Evolutionary conservation across 495 filamentous ascomycete species (phyloP), one percentile per base, ranked within the genome.

Genomic region (Massariosphaeria phaeospora): DNA sequence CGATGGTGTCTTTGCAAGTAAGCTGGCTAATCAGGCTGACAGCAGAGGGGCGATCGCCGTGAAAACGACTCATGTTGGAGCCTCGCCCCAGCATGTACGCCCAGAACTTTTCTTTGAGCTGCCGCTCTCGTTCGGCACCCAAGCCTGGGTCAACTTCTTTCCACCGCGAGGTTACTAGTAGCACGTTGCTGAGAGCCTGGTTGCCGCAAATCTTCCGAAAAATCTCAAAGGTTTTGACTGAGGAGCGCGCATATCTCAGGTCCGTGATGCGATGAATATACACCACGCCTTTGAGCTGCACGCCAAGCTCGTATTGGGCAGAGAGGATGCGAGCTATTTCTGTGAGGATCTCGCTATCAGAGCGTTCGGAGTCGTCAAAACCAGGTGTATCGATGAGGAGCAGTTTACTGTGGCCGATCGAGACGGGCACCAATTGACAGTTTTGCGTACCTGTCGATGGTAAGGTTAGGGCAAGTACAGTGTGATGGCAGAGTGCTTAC

Each of bases 111-210:
- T 68, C 50, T 23, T 55, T 51, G 7, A 73, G 65, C 29, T 73
- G 48, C 30, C 59, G 55, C 20, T 71, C 65, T 7, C 34, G 42
- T 23, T 63, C 35, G 11, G 46, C 57, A 0, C 50, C 61, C 1
- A 46, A 49, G 18, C 33, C 7, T 12, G 51, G 38, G 15, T 55
- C 46, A 1, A 54, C 17, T 17, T 69, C 55, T 25, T 49, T 46
- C 73, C 73, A 76, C 49, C 63, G 55, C 7, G 71, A 72, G 10
- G 72, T 74, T 1, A 71, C 71, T 2, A 76, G 58, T 10, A 72
- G 20, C 7, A 72, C 65, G 27, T 68, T 67, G 11, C 18, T 27
- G 17, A 74, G 54, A 0, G 66, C 66, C 6, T 48, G 23, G 8
- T 66, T 54, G 0, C 73, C 73, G 23, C 65, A 66, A 0, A 75